Conservation (phyloP, 2,329 filamentous ascomycete species). For the Cercospora sojina region DNA sequence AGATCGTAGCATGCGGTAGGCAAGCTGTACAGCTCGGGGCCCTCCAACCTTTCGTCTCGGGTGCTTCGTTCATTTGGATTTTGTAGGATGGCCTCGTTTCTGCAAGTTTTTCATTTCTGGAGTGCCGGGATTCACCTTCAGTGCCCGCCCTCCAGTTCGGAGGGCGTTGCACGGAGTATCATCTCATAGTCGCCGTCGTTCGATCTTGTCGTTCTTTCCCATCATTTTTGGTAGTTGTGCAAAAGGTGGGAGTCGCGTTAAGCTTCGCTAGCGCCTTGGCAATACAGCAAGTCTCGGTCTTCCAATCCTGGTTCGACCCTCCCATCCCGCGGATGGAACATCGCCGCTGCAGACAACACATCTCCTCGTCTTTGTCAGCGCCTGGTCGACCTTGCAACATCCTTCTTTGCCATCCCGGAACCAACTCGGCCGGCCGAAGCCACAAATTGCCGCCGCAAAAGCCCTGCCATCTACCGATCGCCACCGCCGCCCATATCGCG, state of each 20-base stretch:
- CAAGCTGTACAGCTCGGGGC: background rate
- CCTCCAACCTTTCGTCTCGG: background rate
- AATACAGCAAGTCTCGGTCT: background rate
- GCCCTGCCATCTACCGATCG: background rate
- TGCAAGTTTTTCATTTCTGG: background rate
- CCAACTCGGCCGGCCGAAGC: background rate
- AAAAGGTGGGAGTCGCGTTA: background rate
- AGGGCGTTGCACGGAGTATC: background rate
- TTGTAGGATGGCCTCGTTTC: background rate
- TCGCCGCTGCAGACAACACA: background rate
- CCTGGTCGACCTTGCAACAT: background rate
- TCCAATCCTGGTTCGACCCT: background rate
- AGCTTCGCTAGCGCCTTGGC: constrained; percentile 1
- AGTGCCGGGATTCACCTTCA: background rate
- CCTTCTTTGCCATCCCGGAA: background rate
- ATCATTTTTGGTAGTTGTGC: background rate
- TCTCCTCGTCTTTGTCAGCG: background rate
- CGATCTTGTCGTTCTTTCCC: background rate
- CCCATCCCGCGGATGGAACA: background rate
- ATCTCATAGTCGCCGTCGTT: background rate
- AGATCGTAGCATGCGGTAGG: background rate
- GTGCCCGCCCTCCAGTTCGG: background rate
- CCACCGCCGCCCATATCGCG: background rate
- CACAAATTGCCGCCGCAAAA: background rate
- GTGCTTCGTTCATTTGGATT: background rate